phyloP scores from a whole-genome alignment of 306 rosid genomes.

The Prosopis cineraria region DNA sequence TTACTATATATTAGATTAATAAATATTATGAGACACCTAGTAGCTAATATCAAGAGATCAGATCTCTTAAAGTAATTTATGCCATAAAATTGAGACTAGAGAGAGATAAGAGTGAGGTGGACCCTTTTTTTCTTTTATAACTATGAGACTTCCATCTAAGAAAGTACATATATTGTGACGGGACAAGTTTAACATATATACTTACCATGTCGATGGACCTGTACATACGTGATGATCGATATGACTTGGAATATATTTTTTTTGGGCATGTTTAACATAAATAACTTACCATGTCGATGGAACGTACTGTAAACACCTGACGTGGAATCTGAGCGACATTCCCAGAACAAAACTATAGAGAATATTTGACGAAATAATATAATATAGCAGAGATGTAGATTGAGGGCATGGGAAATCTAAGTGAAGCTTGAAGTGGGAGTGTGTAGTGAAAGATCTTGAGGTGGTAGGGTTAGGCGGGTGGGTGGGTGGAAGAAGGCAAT shows the following conservation, averaged over 20 bases:
- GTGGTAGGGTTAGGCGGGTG: neutral
- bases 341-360: too few species aligned
- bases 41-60: neutral
- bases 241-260: too few species aligned
- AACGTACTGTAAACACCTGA: neutral
- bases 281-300: neutral
- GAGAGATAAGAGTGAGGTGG: neutral
- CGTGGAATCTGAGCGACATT: neutral
- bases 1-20: too few species aligned
- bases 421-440: neutral
- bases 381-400: neutral
- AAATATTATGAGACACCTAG: too few species aligned
- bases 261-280: too few species aligned
- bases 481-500: slow-evolving; percentile 5
- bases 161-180: neutral
- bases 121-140: too few species aligned
- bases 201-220: neutral
- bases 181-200: neutral
- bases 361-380: neutral
- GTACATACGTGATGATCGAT: too few species aligned
- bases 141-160: neutral
- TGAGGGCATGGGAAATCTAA: neutral
- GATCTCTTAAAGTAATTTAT: too few species aligned
- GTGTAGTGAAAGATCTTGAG: neutral
- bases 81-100: too few species aligned